Percentiles rank a stretch among this genome's conserved stretches.
Evolutionary conservation across 192 early-diverging fungal genomes (phyloP).

Genomic region (Mortierella alpina): DNA sequence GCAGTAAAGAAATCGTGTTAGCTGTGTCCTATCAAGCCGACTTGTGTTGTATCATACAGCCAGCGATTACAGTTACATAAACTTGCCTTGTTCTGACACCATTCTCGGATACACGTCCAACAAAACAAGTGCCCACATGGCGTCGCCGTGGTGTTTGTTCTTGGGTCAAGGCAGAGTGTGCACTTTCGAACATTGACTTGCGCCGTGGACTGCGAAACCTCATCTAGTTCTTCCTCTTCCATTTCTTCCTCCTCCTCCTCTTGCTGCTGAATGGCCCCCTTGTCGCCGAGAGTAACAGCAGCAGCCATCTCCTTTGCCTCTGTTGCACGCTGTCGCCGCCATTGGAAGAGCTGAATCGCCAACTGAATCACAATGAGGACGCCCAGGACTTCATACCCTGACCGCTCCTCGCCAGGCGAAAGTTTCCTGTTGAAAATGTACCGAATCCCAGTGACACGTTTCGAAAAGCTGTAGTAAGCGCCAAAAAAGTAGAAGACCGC

Average conservation of each 20-base stretch:
- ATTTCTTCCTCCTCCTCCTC: slow-evolving; percentile 24
- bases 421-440: slow-evolving; percentile 87
- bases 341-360: slow-evolving; percentile 65
- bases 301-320: slow-evolving; percentile 47
- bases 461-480: slow-evolving; percentile 83
- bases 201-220: slow-evolving; percentile 17
- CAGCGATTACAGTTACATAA: no score
- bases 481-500: slow-evolving; percentile 92
- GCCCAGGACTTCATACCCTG: slow-evolving; percentile 89
- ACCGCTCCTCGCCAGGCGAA: slow-evolving; percentile 74
- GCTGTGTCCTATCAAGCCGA: no score
- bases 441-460: slow-evolving; percentile 81
- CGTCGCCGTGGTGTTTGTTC: slow-evolving; percentile 82
- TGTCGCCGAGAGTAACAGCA: slow-evolving; percentile 25
- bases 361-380: slow-evolving; percentile 82
- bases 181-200: slow-evolving; percentile 71
- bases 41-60: not conserved
- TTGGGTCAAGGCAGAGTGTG: slow-evolving; percentile 85
- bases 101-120: slow-evolving; percentile 93
- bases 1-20: not conserved
- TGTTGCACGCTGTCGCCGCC: slow-evolving; percentile 37
- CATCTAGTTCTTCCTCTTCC: slow-evolving; percentile 30
- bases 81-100: slow-evolving; percentile 88
- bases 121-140: slow-evolving; percentile 97
- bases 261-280: not conserved